Conservation (phyloP, 352 stramenopile species). For the Phytophthora macrochlamydospora region DNA sequence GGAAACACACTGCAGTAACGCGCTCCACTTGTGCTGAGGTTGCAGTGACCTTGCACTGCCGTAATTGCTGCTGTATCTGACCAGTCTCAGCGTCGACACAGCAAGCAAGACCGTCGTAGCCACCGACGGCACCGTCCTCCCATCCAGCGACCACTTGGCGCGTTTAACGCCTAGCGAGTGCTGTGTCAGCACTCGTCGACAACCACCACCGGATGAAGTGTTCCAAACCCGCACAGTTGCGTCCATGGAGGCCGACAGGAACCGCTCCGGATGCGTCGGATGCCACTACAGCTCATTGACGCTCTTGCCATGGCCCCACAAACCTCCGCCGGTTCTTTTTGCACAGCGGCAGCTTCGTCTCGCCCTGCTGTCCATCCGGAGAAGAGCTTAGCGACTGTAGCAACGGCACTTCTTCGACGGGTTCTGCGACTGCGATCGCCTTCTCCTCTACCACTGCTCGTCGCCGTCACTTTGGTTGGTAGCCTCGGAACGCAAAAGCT, state of each 20-base stretch:
- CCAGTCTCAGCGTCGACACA: constrained; percentile 45
- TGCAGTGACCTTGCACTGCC: constrained; percentile 4
- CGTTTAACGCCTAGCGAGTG: constrained; percentile 53
- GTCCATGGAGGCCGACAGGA: constrained; percentile 73
- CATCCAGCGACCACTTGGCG: constrained; percentile 63
- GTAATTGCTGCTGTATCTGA: constrained; percentile 9
- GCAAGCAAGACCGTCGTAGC: constrained; percentile 44
- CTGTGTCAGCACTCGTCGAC: constrained; percentile 19
- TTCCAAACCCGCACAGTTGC: constrained; percentile 53
- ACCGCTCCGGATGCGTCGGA: constrained; percentile 30
- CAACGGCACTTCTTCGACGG: too few species aligned
- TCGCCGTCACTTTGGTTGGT: constrained; percentile 29
- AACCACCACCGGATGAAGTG: constrained; percentile 5
- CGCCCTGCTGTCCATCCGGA: not conserved
- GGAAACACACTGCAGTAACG: constrained; percentile 37
- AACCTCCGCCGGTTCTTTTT: constrained; percentile 18
- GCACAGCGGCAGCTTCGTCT: constrained; percentile 7
- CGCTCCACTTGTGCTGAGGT: constrained; percentile 16
- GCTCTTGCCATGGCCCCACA: constrained; percentile 32
- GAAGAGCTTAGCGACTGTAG: not conserved
- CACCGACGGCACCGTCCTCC: constrained; percentile 40
- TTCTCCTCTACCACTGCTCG: not conserved
- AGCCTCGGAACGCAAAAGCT: constrained; percentile 38
- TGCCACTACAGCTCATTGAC: constrained; percentile 58
- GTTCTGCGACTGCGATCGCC: too few species aligned